phyloP scores from a whole-genome alignment of 2,329 filamentous ascomycete species.

The Pseudogymnoascus sp. region DNA sequence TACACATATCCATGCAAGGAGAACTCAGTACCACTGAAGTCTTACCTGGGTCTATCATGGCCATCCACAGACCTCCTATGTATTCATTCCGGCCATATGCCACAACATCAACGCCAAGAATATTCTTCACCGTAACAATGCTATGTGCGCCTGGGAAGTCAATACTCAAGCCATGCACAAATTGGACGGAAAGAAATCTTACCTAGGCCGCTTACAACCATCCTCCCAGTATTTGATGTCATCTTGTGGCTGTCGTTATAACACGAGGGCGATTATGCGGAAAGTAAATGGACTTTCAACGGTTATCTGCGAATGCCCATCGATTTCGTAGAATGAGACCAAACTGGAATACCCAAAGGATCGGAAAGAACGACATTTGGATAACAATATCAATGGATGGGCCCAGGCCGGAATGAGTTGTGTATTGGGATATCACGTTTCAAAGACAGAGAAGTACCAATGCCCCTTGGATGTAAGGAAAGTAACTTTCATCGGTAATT shows the following conservation, averaged over 20 bases:
- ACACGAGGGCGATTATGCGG: background rate
- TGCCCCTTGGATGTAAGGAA: background rate
- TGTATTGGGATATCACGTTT: background rate
- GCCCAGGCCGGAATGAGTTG: no score
- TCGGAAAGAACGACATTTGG: background rate
- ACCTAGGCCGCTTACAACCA: conserved; percentile 24
- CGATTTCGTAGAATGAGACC: background rate
- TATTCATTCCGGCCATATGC: conserved; percentile 32
- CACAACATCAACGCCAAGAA: conserved; percentile 35
- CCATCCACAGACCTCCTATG: conserved; percentile 38
- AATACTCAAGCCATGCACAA: background rate
- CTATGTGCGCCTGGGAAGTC: conserved; percentile 10
- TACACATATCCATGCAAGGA: background rate
- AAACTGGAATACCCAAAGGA: background rate
- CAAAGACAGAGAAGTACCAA: background rate
- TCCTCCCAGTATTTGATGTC: background rate
- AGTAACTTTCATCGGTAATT: background rate
- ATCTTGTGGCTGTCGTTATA: background rate
- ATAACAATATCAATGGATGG: background rate
- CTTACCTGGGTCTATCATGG: conserved; percentile 29
- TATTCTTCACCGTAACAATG: conserved; percentile 26
- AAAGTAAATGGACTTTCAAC: background rate
- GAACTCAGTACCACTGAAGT: conserved; percentile 28
- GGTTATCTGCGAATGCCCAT: no score
- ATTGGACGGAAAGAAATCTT: background rate